phyloP scores from a whole-genome alignment of 2,329 filamentous ascomycete genomes.

The Penicillium verrucosum region DNA sequence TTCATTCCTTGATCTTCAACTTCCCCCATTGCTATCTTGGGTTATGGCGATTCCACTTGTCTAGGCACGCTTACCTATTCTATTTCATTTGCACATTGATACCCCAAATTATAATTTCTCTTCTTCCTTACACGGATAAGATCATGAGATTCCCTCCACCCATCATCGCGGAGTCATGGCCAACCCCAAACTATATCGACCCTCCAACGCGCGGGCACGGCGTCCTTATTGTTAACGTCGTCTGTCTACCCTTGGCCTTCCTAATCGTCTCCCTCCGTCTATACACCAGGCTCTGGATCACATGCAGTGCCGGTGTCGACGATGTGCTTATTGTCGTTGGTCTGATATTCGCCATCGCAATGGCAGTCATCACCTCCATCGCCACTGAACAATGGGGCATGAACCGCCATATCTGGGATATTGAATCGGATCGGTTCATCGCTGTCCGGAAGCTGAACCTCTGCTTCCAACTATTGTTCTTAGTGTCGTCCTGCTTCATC shows the following conservation, averaged over 20 bases:
- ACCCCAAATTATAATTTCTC: not conserved
- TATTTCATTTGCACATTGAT: not conserved
- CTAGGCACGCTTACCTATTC: not conserved
- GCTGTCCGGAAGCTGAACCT: constrained; percentile 38
- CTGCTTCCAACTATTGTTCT: constrained; percentile 38
- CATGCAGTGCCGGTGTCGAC: constrained; percentile 47
- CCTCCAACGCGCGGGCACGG: constrained; percentile 46
- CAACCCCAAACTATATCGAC: constrained; percentile 47
- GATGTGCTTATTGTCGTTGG: constrained; percentile 47
- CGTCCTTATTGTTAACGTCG: constrained; percentile 42
- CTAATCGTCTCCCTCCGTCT: constrained; percentile 45
- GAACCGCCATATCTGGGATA: constrained; percentile 45
- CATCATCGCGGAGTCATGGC: constrained; percentile 46
- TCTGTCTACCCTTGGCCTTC: constrained; percentile 41
- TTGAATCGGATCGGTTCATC: constrained; percentile 29
- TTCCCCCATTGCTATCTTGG: not conserved
- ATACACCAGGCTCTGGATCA: constrained; percentile 47
- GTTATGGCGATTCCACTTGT: not conserved
- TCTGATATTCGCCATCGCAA: constrained; percentile 41
- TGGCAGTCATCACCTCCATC: constrained; percentile 34
- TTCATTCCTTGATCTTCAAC: not conserved
- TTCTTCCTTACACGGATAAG: not conserved
- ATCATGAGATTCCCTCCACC: constrained; percentile 42
- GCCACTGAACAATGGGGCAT: constrained; percentile 35
- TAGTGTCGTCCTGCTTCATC: constrained; percentile 32